Evolutionary conservation across 805 yeast genomes (phyloP).

Genomic region (Isabelozyma gotoi): DNA sequence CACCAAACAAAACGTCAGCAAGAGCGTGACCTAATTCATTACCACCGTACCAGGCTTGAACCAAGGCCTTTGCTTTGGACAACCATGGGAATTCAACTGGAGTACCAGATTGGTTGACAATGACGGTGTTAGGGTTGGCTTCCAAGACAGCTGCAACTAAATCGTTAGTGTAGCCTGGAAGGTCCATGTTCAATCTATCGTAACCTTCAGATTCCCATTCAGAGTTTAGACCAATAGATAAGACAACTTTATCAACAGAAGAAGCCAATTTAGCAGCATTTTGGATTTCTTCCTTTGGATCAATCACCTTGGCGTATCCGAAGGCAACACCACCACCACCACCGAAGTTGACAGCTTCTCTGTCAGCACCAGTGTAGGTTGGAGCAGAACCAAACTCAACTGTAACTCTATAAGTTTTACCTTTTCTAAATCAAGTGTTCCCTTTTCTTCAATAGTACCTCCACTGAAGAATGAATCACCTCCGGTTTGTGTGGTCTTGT

Average conservation of each 20-base stretch:
- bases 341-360: conserved; percentile 11
- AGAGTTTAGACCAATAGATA: conserved; percentile 24
- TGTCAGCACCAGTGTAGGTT: conserved; percentile 18
- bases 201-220: conserved; percentile 34
- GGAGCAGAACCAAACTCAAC: conserved; percentile 47
- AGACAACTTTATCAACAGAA: conserved; percentile 26
- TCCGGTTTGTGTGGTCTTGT: conserved; percentile 48
- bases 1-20: conserved; percentile 33
- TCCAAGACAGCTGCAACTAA: conserved; percentile 21
- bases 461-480: conserved; percentile 52
- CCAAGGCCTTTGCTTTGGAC: conserved; percentile 18
- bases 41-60: conserved; percentile 39
- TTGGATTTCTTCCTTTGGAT: conserved; percentile 22
- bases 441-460: conserved; percentile 50
- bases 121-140: conserved; percentile 27
- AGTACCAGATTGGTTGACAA: conserved; percentile 34
- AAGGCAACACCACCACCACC: conserved; percentile 23
- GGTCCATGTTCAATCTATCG: conserved; percentile 27
- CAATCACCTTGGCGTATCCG: conserved; percentile 22
- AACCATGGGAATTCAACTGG: conserved; percentile 35
- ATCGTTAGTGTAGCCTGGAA: conserved; percentile 26
- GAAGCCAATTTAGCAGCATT: conserved; percentile 25
- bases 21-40: conserved; percentile 31
- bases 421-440: conserved; percentile 38
- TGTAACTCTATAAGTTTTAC: conserved; percentile 41